A percentile compares a stretch with the other conserved stretches of the same genome.
phyloP scores from a whole-genome alignment of 1,139 yeast species.

The Zygosaccharomyces sapae region DNA sequence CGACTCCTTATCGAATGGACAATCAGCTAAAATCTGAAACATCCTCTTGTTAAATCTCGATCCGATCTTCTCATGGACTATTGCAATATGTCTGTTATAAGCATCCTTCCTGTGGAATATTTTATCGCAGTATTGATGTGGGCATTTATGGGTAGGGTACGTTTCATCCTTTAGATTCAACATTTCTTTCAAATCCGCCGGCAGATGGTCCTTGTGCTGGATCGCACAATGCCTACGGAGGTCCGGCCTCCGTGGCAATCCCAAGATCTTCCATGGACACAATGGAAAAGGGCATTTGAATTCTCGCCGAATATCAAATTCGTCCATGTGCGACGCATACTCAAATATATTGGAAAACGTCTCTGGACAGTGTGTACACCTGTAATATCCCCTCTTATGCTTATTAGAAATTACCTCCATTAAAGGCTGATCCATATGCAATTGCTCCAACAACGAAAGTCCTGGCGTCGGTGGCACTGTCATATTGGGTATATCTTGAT shows the following conservation, averaged over 20 bases:
- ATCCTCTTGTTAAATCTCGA: constrained; percentile 44
- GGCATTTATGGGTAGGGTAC: constrained; percentile 35
- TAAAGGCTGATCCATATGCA: constrained; percentile 18
- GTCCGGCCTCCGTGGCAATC: constrained; percentile 56
- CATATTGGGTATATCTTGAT: neutral
- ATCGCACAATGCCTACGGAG: constrained; percentile 57
- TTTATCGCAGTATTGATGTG: constrained; percentile 46
- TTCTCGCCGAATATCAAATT: constrained; percentile 40
- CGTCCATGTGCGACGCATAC: constrained; percentile 48
- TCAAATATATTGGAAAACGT: constrained; percentile 41
- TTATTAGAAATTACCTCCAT: constrained; percentile 29
- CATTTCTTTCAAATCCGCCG: constrained; percentile 24
- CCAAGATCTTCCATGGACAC: constrained; percentile 62
- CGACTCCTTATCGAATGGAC: constrained; percentile 19
- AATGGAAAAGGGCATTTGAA: constrained; percentile 49
- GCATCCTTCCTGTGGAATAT: constrained; percentile 57
- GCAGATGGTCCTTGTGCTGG: constrained; percentile 44
- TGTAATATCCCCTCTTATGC: constrained; percentile 47
- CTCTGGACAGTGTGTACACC: constrained; percentile 49
- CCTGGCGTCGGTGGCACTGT: constrained; percentile 14
- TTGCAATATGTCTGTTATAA: constrained; percentile 48
- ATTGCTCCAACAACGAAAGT: constrained; percentile 12
- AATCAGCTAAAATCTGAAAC: constrained; percentile 23
- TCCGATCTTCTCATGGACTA: constrained; percentile 47
- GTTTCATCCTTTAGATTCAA: constrained; percentile 30